phyloP scores from a whole-genome alignment of 768 basidiomycete genomes.

The Galerina marginata region DNA sequence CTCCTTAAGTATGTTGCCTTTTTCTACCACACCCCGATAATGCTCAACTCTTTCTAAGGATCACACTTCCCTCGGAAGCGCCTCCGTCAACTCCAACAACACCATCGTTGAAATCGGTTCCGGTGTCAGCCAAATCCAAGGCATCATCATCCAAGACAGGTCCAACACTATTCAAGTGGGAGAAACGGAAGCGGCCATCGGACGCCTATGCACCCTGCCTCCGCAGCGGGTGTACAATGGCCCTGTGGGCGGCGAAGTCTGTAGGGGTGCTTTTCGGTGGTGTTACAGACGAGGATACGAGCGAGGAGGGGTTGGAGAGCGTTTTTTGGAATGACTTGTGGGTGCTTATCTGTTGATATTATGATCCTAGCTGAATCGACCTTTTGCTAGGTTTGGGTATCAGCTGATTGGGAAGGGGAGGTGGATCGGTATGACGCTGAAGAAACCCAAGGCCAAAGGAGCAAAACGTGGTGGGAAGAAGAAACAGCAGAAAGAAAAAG shows the following conservation, averaged over 20 bases:
- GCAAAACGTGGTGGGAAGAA: constrained; percentile 42
- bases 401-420: constrained; percentile 74
- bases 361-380: not conserved
- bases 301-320: constrained; percentile 84
- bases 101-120: constrained; percentile 17
- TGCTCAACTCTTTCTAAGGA: constrained; percentile 13
- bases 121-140: constrained; percentile 34
- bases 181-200: constrained; percentile 73
- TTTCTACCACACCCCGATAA: not conserved
- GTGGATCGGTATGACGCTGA: constrained; percentile 82
- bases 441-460: constrained; percentile 65
- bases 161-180: constrained; percentile 74
- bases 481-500: constrained; percentile 35
- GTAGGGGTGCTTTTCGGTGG: constrained; percentile 86
- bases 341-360: constrained; percentile 43
- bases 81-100: constrained; percentile 15
- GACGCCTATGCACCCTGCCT: constrained; percentile 74
- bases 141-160: constrained; percentile 34
- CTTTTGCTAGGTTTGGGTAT: constrained; percentile 69
- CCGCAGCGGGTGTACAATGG: constrained; percentile 88
- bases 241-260: constrained; percentile 69
- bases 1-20: constrained; percentile 61
- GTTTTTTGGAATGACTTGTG: constrained; percentile 90
- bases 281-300: constrained; percentile 85
- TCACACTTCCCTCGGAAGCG: constrained; percentile 27